Evolutionary conservation across 2,329 filamentous ascomycete species (phyloP), one percentile per base, ranked within the genome.

Genomic region (Fusarium equiseti): DNA sequence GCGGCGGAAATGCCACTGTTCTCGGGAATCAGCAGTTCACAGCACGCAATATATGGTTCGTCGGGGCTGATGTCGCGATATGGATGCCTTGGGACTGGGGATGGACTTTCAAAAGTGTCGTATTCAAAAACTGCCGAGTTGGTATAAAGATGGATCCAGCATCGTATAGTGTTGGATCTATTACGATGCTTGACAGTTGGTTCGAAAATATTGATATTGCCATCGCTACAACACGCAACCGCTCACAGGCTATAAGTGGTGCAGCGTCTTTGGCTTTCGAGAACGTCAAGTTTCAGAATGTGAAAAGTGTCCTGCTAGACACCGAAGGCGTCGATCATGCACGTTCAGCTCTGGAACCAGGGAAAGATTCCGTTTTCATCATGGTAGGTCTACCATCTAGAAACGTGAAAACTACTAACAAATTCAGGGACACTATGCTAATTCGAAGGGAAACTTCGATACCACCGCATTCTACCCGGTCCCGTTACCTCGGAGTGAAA

Each of bases 21-120:
- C 77, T 86, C 16, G 90, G 90, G 20, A 91, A 90, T 74, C 90
- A 92, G 79, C 91, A 93, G 76, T 93, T 92, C 77, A 92, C 90
- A 16, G 89, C 89, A 52, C 85, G 90, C 27, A 92, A 93, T 75
- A 76, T 92, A 71, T 89, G 85, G 24, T 91, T 93, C 80, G 87
- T 87, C 73, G 83, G 86, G 65, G 87, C 88, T 71, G 82, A 89
- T 73, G 91, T 89, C 13, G 92, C 89, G 49, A 89, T 93, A 62
- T 87, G 86, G 77, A 90, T 92, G 83, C 87, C 91, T 67, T 94
- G 91, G 91, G 88, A 91, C 77, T 94, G 91, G 92, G 87, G 89
- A 2, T 94, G 90, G 89, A 90, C 89, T 8, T 92, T 92, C 82
- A 91, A 92, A 79, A 88, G 87, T 24, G 77, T 92, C 22, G 82